Conservation (phyloP, 306 rosid species). For the Cercis canadensis region DNA sequence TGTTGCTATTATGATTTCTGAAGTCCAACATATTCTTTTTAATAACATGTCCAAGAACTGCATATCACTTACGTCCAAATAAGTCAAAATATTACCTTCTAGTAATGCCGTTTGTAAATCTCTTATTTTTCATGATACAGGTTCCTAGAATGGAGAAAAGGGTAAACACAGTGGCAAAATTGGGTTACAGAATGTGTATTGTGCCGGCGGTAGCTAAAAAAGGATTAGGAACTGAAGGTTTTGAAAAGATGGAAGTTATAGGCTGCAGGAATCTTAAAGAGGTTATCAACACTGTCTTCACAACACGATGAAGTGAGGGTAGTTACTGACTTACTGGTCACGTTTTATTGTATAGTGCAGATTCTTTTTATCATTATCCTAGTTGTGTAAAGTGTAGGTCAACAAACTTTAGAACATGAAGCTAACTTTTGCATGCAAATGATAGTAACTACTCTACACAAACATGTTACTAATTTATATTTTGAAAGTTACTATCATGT, state of each 20-base stretch:
- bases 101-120: background rate
- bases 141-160: constrained; percentile 90
- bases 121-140: constrained; percentile 41
- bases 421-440: no score
- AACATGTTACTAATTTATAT: no score
- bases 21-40: no score
- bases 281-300: constrained; percentile 67
- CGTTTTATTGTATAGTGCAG: constrained; percentile 18
- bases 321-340: background rate
- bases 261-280: constrained; percentile 87
- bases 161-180: constrained; percentile 67
- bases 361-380: constrained; percentile 9
- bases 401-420: no score
- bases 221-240: constrained; percentile 41
- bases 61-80: background rate
- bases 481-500: no score
- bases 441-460: no score
- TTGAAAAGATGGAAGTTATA: constrained; percentile 49
- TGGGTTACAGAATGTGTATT: constrained; percentile 78
- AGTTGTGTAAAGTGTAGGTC: background rate
- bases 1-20: no score
- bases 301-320: constrained; percentile 36
- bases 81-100: constrained; percentile 21
- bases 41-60: background rate
- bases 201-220: constrained; percentile 73